Conservation (phyloP, 352 stramenopile species). For the Blastocystis sp. region DNA sequence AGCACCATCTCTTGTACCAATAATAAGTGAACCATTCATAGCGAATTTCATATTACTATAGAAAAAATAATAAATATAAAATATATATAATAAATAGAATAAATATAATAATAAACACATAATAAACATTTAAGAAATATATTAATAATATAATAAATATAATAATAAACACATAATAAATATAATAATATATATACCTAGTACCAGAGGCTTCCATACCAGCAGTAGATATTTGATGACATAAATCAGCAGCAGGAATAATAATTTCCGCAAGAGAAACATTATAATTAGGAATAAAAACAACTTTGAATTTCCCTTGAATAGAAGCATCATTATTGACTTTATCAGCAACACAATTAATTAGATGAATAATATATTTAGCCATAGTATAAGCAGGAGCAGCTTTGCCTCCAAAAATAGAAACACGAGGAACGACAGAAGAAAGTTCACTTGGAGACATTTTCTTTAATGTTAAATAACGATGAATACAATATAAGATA, state of each 20-base stretch:
- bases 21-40: conserved; percentile 41
- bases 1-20: conserved; percentile 41
- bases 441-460: conserved; percentile 25
- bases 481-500: conserved; percentile 40
- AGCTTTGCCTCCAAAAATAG: conserved; percentile 42
- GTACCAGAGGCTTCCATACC: conserved; percentile 41
- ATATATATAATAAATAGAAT: background rate
- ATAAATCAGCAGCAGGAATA: conserved; percentile 39
- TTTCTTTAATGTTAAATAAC: conserved; percentile 37
- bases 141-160: conserved; percentile 40
- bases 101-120: background rate
- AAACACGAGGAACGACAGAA: conserved; percentile 28
- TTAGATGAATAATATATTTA: conserved; percentile 43
- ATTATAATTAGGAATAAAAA: conserved; percentile 44
- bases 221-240: conserved; percentile 40
- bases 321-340: conserved; percentile 40
- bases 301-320: conserved; percentile 37
- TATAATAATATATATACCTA: conserved; percentile 8
- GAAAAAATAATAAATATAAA: background rate
- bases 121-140: conserved; percentile 41
- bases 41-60: conserved; percentile 43
- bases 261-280: conserved; percentile 42
- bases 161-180: background rate
- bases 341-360: conserved; percentile 30
- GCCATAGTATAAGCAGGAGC: conserved; percentile 42